Percentiles rank a stretch among this genome's conserved stretches.
These are phyloP conservation scores for Cyclocybe cylindracea DNA, from an alignment of 768 basidiomycete species.

Conservation along the genomic window DNA sequence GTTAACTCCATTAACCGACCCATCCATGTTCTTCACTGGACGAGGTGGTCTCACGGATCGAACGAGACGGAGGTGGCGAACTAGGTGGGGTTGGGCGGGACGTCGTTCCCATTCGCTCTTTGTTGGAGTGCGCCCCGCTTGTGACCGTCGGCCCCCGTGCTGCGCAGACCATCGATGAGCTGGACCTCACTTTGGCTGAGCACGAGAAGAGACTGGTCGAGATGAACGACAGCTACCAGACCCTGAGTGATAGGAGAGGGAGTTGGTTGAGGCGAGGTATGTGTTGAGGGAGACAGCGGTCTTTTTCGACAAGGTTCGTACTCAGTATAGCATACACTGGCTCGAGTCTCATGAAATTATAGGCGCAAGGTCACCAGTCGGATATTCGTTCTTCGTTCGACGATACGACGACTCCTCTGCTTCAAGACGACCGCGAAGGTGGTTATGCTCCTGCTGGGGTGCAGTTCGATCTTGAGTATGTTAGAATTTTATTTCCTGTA, in stretches of 20 bases:
- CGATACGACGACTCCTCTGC: conserved; percentile 85
- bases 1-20: conserved; percentile 51
- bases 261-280: conserved; percentile 91
- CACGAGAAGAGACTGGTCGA: conserved; percentile 83
- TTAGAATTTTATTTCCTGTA: conserved; percentile 1
- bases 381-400: conserved; percentile 91
- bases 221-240: conserved; percentile 95
- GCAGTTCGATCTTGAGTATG: conserved; percentile 89
- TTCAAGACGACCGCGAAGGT: conserved; percentile 86
- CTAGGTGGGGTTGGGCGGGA: conserved; percentile 82
- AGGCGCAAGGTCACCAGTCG: conserved; percentile 78
- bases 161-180: conserved; percentile 90
- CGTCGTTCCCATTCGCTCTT: conserved; percentile 80
- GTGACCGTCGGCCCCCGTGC: conserved; percentile 90
- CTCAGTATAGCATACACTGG: background rate
- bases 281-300: conserved; percentile 94
- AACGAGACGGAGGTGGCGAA: conserved; percentile 84
- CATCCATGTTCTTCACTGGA: conserved; percentile 69
- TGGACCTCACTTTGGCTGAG: conserved; percentile 84
- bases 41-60: conserved; percentile 93
- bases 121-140: conserved; percentile 80
- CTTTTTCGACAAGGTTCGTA: conserved; percentile 84
- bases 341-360: conserved; percentile 9
- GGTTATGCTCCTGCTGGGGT: conserved; percentile 50
- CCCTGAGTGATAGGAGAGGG: conserved; percentile 80